Conservation (phyloP, 140 eudicot species). For the Senecio squalidus region DNA sequence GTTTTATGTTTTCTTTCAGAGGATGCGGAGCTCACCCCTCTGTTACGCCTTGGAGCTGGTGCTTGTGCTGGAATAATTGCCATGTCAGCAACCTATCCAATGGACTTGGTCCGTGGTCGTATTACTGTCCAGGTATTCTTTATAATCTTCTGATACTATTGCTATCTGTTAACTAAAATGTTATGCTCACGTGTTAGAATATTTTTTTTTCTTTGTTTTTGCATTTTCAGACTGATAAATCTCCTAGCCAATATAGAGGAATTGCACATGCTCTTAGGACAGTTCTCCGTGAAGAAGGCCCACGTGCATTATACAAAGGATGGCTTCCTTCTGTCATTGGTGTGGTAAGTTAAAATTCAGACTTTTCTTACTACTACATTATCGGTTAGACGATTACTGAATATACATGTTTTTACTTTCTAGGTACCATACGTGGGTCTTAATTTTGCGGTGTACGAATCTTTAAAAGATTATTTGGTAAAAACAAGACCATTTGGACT, state of each 20-base stretch:
- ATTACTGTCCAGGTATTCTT: conserved; percentile 80
- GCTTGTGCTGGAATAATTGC: conserved; percentile 99
- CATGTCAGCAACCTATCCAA: conserved; percentile 96
- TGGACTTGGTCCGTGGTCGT: conserved; percentile 97
- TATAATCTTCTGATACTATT: background rate
- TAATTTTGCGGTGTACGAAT: conserved; percentile 93
- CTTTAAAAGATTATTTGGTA: conserved; percentile 78
- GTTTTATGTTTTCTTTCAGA: conserved; percentile 35
- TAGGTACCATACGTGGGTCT: conserved; percentile 99
- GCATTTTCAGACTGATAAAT: conserved; percentile 70
- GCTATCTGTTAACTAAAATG: too few species aligned
- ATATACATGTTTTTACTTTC: too few species aligned
- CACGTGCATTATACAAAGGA: conserved; percentile 88
- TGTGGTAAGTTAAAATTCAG: conserved; percentile 53
- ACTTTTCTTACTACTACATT: background rate
- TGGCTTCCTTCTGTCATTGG: conserved; percentile 99
- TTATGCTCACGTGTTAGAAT: too few species aligned
- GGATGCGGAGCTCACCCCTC: conserved; percentile 87
- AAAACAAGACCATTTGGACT: conserved; percentile 72
- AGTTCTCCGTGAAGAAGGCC: conserved; percentile 89
- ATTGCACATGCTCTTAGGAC: conserved; percentile 81
- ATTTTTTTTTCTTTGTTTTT: too few species aligned
- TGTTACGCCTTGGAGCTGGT: conserved; percentile 95
- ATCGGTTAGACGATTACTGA: too few species aligned
- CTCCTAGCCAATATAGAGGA: conserved; percentile 88